Base-by-base conservation (phyloP, 768 basidiomycete genomes). In the Sarcomyxa edulis region DNA sequence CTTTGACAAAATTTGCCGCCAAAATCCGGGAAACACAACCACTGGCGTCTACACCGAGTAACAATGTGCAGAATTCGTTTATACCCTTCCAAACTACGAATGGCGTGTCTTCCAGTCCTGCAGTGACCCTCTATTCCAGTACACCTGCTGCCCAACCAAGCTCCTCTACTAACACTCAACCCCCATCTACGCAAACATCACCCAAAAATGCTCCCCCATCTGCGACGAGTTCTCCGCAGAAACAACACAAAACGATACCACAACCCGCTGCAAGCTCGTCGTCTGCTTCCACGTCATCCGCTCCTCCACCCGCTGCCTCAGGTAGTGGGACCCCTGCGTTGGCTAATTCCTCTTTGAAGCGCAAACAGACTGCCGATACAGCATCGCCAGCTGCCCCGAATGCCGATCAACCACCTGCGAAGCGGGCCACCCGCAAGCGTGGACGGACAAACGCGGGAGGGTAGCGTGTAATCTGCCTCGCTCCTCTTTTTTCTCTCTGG, bases 231-330 rank as follows among this genome's bases (percentile, higher is more conserved):
- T 74, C 76, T 18, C 76, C 75, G 9, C 71, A 69, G 57, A 84
- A 85, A 60, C 76, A 76, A 59, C 71, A 74, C 52, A 81, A 82
- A 53, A 69, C 71, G 34, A 71, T 74, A 44, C 71, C 69, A 29
- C 60, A 55, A 44, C 47, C 53, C 32, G 55, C 63, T 2, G 48
- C 59, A 36, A 62, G 62, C 40, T 51, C 61, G 2, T 51, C 60
- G 4, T 54, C 60, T 32, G 58, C 61, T 41, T 57, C 74, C 43
- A 55, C 64, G 45, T 52, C 66, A 43, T 42, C 42, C 26, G 20
- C 38, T 16, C 36, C 59, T n/a, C 56, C 60, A 10, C 50, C 52
- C 1, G 45, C 50, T 15, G 43, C 54, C 9, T 60, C 65, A 22
- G 58, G 66, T 1, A 56, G 61, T 36, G 64, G 65, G 43, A 74